Conservation (phyloP, 768 basidiomycete genomes). For the Cystofilobasidium bisporidii region DNA sequence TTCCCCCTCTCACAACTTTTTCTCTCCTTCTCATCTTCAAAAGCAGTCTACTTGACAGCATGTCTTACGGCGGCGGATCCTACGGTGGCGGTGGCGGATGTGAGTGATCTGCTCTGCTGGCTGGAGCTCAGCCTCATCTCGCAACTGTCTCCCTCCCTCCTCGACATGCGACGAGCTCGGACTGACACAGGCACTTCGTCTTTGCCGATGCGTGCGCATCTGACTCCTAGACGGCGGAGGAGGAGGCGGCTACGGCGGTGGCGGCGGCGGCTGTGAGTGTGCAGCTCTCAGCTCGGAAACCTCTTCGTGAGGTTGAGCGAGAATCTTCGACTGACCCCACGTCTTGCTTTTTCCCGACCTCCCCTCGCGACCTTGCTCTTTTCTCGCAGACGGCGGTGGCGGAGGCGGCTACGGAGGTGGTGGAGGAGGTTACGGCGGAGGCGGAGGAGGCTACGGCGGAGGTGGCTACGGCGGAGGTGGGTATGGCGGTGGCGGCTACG, state of each 20-base stretch:
- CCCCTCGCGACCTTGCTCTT: not conserved
- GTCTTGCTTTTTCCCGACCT: not conserved
- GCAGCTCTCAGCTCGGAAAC: not conserved
- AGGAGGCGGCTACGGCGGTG: not conserved
- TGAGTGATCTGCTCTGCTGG: not conserved
- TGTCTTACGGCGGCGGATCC: constrained; percentile 23
- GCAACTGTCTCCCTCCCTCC: not conserved
- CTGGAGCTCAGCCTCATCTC: not conserved
- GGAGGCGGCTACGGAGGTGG: constrained; percentile 21
- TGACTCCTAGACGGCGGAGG: constrained; percentile 5
- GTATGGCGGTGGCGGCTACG: constrained; percentile 5
- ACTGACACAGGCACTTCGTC: not conserved
- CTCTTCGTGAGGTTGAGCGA: too few species aligned
- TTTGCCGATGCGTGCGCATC: too few species aligned
- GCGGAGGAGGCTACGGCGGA: constrained; percentile 22
- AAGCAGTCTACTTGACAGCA: not conserved
- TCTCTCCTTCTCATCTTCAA: not conserved
- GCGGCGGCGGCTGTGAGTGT: not conserved
- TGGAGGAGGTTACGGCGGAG: constrained; percentile 23
- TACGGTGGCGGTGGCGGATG: constrained; percentile 3
- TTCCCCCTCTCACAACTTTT: too few species aligned
- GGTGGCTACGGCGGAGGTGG: not conserved
- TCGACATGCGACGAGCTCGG: not conserved
- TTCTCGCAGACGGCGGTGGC: not conserved
- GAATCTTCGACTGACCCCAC: not conserved